Percentiles rank a stretch among this genome's conserved stretches.
phyloP scores from a whole-genome alignment of 768 basidiomycete species.

The Russula sp. region DNA sequence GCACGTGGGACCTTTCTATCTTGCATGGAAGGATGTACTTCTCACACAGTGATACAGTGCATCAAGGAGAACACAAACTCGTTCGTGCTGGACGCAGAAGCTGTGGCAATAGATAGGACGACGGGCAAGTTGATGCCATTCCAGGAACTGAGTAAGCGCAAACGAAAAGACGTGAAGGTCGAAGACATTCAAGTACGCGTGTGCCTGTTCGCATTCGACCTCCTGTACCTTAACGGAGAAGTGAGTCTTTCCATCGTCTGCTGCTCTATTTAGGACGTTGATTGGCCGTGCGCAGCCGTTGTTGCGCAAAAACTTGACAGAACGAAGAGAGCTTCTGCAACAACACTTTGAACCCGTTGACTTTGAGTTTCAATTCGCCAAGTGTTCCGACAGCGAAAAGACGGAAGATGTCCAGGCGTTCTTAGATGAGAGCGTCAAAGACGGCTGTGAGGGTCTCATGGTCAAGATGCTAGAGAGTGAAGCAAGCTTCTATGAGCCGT shows the following conservation, averaged over 20 bases:
- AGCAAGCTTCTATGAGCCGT: constrained; percentile 92
- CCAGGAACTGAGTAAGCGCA: constrained; percentile 91
- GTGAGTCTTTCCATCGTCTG: constrained; percentile 40
- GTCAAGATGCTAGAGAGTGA: constrained; percentile 96
- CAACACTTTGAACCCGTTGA: constrained; percentile 77
- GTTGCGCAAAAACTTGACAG: constrained; percentile 65
- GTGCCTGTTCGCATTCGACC: constrained; percentile 93
- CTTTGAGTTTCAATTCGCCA: constrained; percentile 92
- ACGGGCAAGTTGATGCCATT: constrained; percentile 91
- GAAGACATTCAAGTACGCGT: constrained; percentile 98
- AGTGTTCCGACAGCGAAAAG: constrained; percentile 80
- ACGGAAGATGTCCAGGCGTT: constrained; percentile 93
- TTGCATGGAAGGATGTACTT: background rate
- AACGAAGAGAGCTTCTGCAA: constrained; percentile 70
- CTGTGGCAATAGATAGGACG: constrained; percentile 86
- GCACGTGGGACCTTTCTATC: constrained; percentile 41
- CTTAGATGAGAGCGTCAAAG: constrained; percentile 94
- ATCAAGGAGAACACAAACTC: constrained; percentile 78
- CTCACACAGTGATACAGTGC: constrained; percentile 45
- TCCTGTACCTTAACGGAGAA: constrained; percentile 95
- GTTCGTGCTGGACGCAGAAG: constrained; percentile 95
- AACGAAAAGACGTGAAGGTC: constrained; percentile 95
- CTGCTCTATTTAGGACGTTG: background rate
- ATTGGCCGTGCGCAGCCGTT: constrained; percentile 51
- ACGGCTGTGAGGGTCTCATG: constrained; percentile 99